Base-by-base conservation (phyloP, 192 early-diverging fungal genomes). In the Backusella psychrophila region DNA sequence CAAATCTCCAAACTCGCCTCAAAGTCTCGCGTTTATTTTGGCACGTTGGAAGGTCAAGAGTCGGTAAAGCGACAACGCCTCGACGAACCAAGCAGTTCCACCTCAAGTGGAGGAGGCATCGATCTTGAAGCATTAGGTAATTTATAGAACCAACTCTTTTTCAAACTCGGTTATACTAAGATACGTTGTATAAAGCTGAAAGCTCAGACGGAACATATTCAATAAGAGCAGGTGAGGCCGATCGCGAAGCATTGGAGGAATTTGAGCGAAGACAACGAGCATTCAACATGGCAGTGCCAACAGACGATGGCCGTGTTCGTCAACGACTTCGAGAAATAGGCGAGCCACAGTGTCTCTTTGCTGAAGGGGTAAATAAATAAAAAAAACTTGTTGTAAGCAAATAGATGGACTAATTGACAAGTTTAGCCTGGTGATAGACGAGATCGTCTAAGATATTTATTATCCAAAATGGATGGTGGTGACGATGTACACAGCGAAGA, bases 341-440 rank as follows among this genome's bases (percentile, higher is more conserved):
- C 1, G 93, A 97, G 66, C 97, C 97, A 1, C 91, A 95, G 77
- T 97, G 95, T 67, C 81, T 97, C 0, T 99, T 99, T 82, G 97
- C 91, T 41, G 97, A 99, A 89, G 97, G 94, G 59, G 94, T 94
- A 33, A 31, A 33, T 33, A 33, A 2, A 33, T 33, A 33, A 33
- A 33, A 1, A 1, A 33, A 1, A 1, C 2, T 33, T 33, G 31
- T 33, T 33, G 33, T 94, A 90, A 78, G 87, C 71, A 2, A 34
- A 34, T 3, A 33, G 2, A 2, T 33, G 33, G 33, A 3, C 33
- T 33, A 3, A 33, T 33, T 33, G 33, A 3, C 33, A 33, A 33
- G 2, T 33, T 9, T 52, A 91, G 85, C 84, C 93, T 56, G 93
- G 87, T 11, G 96, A 97, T 52, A 84, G 97, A 49, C 86, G 97